Conservation (phyloP, 257 asterid species). For the Gentiana macrophylla region DNA sequence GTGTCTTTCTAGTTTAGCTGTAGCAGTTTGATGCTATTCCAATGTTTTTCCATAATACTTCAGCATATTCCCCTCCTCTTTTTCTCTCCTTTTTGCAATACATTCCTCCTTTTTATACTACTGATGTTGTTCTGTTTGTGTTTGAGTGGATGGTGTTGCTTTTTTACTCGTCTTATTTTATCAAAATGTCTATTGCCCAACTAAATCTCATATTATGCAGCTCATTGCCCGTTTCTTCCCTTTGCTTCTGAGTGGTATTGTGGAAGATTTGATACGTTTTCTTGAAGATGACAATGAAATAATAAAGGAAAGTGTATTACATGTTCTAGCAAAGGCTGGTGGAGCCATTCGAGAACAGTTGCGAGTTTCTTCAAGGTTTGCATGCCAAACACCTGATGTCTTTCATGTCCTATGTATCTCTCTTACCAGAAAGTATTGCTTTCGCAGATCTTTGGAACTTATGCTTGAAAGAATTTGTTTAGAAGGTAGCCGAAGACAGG, state of each 20-base stretch:
- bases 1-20: no score
- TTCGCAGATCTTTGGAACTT: conserved; percentile 79
- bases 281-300: conserved; percentile 98
- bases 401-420: neutral
- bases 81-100: no score
- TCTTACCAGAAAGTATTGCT: conserved; percentile 17
- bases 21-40: no score
- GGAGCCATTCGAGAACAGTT: conserved; percentile 90
- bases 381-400: conserved; percentile 4
- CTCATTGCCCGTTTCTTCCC: conserved; percentile 95
- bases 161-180: neutral
- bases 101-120: no score
- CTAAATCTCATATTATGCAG: conserved; percentile 33
- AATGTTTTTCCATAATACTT: no score
- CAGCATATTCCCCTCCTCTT: no score
- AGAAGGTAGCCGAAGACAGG: conserved; percentile 98
- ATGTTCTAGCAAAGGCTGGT: conserved; percentile 98
- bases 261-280: conserved; percentile 70
- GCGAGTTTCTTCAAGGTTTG: conserved; percentile 85
- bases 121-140: neutral
- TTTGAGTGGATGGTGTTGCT: neutral
- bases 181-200: conserved; percentile 2
- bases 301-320: conserved; percentile 92
- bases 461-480: conserved; percentile 95
- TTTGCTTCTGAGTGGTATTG: conserved; percentile 72